These are phyloP conservation scores for Amanita exitialis DNA, from an alignment of 768 basidiomycete species.

Conservation along the genomic window DNA sequence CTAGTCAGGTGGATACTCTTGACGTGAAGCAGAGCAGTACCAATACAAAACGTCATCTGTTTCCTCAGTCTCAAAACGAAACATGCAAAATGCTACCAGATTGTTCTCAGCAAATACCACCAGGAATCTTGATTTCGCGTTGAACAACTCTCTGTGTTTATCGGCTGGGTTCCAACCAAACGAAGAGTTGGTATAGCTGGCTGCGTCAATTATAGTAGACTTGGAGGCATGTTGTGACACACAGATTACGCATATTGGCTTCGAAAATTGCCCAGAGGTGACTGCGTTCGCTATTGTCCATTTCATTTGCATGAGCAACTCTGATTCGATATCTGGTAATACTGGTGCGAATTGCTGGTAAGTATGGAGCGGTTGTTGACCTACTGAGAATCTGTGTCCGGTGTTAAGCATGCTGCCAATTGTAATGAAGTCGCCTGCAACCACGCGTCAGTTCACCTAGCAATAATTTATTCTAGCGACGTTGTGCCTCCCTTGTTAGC, in stretches of 20 bases:
- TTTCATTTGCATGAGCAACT: neutral
- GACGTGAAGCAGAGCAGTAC: slow-evolving; percentile 23
- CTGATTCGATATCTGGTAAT: neutral
- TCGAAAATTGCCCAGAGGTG: slow-evolving; percentile 46
- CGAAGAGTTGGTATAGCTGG: slow-evolving; percentile 45
- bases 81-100: slow-evolving; percentile 39
- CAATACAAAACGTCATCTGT: slow-evolving; percentile 58
- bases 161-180: slow-evolving; percentile 54
- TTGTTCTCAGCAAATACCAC: slow-evolving; percentile 21
- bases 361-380: too few relatives aligned
- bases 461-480: neutral
- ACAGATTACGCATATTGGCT: slow-evolving; percentile 47
- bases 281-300: slow-evolving; percentile 18
- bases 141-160: slow-evolving; percentile 54
- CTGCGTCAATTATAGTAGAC: neutral
- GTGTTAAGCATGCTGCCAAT: neutral
- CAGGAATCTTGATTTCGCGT: slow-evolving; percentile 50
- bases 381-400: neutral
- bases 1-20: neutral
- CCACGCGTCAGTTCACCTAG: neutral
- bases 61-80: slow-evolving; percentile 68
- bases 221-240: slow-evolving; percentile 9
- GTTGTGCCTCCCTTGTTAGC: slow-evolving; percentile 1
- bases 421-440: slow-evolving; percentile 4
- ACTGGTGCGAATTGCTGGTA: neutral